These are phyloP conservation scores for Sporobolomyces phaffii DNA, from an alignment of 768 basidiomycete species.

Conservation along the genomic window DNA sequence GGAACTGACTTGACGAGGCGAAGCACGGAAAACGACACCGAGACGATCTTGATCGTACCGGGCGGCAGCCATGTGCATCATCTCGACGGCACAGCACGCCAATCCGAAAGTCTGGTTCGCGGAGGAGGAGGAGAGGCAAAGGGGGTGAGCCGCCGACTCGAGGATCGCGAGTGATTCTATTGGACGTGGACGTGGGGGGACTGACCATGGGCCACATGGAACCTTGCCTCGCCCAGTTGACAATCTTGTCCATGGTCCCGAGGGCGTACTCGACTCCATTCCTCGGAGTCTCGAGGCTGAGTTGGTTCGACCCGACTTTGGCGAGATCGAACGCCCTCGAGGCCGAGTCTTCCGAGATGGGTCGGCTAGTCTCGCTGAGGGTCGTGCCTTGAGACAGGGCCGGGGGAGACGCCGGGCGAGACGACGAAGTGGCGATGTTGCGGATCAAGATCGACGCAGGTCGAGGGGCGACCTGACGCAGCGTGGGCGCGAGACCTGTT, in stretches of 20 bases:
- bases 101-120: slow-evolving; percentile 64
- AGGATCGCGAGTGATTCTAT: background rate
- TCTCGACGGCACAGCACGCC: slow-evolving; percentile 98
- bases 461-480: slow-evolving; percentile 25
- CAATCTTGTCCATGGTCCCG: slow-evolving; percentile 89
- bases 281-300: slow-evolving; percentile 65
- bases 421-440: slow-evolving; percentile 27
- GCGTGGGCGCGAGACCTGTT: slow-evolving; percentile 26
- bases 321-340: slow-evolving; percentile 32
- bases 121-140: background rate
- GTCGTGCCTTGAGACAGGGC: slow-evolving; percentile 3
- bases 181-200: slow-evolving; percentile 46
- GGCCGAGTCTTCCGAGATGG: slow-evolving; percentile 7
- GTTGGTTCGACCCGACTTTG: slow-evolving; percentile 36
- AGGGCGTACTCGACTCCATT: slow-evolving; percentile 98
- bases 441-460: slow-evolving; percentile 8
- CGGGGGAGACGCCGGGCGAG: slow-evolving; percentile 7
- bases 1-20: slow-evolving; percentile 58
- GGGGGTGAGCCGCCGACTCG: background rate
- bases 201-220: slow-evolving; percentile 99
- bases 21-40: slow-evolving; percentile 97
- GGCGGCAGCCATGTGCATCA: slow-evolving; percentile 99
- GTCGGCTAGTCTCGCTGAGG: background rate
- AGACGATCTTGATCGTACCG: slow-evolving; percentile 97
- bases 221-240: slow-evolving; percentile 94